A percentile compares a stretch with the other conserved stretches of the same genome.
These are phyloP conservation scores for Penicillium expansum DNA, from an alignment of 2,329 filamentous ascomycete species.

Conservation along the genomic window DNA sequence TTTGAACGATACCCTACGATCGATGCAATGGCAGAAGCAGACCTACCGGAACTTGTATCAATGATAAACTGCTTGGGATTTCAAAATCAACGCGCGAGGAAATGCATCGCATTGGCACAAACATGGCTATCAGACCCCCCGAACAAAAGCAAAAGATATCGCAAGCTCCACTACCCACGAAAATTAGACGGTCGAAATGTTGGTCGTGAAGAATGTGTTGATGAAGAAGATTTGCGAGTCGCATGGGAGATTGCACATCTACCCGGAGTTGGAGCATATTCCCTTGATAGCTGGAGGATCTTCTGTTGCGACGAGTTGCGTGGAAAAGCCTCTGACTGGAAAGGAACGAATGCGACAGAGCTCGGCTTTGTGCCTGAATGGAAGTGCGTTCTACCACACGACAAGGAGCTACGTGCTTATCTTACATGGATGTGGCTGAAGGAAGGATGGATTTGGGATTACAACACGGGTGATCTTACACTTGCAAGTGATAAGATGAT, in stretches of 20 bases:
- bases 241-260: slow-evolving; percentile 85
- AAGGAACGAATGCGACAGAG: slow-evolving; percentile 51
- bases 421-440: slow-evolving; percentile 89
- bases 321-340: slow-evolving; percentile 64
- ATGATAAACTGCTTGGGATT: slow-evolving; percentile 72
- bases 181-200: slow-evolving; percentile 51
- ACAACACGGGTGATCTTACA: slow-evolving; percentile 58
- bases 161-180: slow-evolving; percentile 55
- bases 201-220: slow-evolving; percentile 47
- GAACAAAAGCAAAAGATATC: slow-evolving; percentile 54
- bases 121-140: slow-evolving; percentile 67
- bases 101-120: slow-evolving; percentile 68
- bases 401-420: slow-evolving; percentile 87
- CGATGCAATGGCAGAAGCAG: slow-evolving; percentile 57
- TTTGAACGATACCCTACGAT: slow-evolving; percentile 68
- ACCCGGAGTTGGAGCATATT: slow-evolving; percentile 73
- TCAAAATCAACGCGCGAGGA: slow-evolving; percentile 63
- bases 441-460: slow-evolving; percentile 81
- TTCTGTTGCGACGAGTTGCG: slow-evolving; percentile 81
- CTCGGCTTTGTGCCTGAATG: slow-evolving; percentile 75
- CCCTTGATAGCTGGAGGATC: slow-evolving; percentile 87
- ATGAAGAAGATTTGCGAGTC: slow-evolving; percentile 50
- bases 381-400: slow-evolving; percentile 77
- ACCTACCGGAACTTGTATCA: slow-evolving; percentile 55
- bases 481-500: slow-evolving; percentile 41